Evolutionary conservation across 2,329 filamentous ascomycete species (phyloP).

Genomic region (Fusarium sp.): DNA sequence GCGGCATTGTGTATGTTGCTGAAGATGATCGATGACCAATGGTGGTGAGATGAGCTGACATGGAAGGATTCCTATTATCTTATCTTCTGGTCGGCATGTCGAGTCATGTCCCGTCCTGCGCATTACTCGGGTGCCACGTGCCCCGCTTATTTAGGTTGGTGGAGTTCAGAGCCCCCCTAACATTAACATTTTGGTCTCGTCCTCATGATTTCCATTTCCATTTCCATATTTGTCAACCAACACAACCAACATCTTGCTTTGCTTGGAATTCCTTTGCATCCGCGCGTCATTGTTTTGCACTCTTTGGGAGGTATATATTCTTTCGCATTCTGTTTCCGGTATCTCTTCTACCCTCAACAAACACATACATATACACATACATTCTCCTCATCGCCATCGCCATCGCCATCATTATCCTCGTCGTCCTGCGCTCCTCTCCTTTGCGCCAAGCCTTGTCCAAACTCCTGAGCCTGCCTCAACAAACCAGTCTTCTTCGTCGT

Average conservation of each 20-base stretch:
- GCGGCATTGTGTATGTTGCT: not conserved
- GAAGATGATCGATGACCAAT: too few relatives aligned
- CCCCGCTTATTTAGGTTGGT: slow-evolving; percentile 11
- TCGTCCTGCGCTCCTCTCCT: not conserved
- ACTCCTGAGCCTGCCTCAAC: slow-evolving; percentile 11
- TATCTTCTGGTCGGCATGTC: not conserved
- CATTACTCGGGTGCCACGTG: not conserved
- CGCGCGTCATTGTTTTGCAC: not conserved
- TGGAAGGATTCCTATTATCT: too few relatives aligned
- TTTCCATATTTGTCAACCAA: not conserved
- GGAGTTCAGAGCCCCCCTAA: slow-evolving; percentile 19
- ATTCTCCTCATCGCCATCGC: not conserved
- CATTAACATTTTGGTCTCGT: slow-evolving; percentile 15
- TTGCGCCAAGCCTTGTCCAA: slow-evolving; percentile 7
- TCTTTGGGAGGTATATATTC: slow-evolving; percentile 18
- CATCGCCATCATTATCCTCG: not conserved
- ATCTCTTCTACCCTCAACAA: not conserved
- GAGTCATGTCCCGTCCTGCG: slow-evolving; percentile 1
- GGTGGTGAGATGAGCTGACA: not conserved
- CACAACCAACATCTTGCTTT: slow-evolving; percentile 15
- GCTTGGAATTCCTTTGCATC: slow-evolving; percentile 11
- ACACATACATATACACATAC: not conserved
- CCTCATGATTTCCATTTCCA: slow-evolving; percentile 30
- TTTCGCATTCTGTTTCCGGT: not conserved
- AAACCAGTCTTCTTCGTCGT: not conserved